These are phyloP conservation scores for Cenococcum geophilum DNA, from an alignment of 495 filamentous ascomycete genomes.

Conservation along the genomic window DNA sequence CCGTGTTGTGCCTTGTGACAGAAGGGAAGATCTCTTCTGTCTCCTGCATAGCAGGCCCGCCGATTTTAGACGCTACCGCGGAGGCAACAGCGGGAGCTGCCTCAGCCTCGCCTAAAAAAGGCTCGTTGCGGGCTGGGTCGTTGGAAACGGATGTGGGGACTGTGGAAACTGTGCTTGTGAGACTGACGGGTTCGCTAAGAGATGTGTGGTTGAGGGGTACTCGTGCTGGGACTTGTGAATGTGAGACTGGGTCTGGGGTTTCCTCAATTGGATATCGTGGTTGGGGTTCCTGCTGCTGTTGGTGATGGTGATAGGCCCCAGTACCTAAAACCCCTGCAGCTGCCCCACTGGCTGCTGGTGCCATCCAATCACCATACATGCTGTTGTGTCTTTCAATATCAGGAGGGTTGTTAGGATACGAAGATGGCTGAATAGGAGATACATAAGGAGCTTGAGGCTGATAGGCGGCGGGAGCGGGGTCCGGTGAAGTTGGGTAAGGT, in stretches of 20 bases:
- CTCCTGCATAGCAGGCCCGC: constrained; percentile 20
- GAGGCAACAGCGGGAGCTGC: constrained; percentile 19
- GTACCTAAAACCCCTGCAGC: constrained; percentile 30
- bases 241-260: background rate
- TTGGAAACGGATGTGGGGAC: background rate
- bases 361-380: constrained; percentile 40
- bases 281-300: constrained; percentile 14
- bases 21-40: constrained; percentile 28
- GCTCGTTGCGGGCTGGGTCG: background rate
- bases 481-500: constrained; percentile 5
- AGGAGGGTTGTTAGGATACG: background rate
- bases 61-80: constrained; percentile 1
- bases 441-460: background rate
- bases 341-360: constrained; percentile 36
- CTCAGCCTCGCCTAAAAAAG: constrained; percentile 27
- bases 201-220: background rate
- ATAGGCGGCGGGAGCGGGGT: background rate
- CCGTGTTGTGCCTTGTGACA: constrained; percentile 37
- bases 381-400: constrained; percentile 26
- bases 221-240: background rate
- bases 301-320: constrained; percentile 27
- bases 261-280: background rate
- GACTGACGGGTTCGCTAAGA: constrained; percentile 16
- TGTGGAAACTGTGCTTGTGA: constrained; percentile 18
- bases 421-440: background rate